Conservation (phyloP, 345 rosid species). For the Eucalyptus lansdowneana region DNA sequence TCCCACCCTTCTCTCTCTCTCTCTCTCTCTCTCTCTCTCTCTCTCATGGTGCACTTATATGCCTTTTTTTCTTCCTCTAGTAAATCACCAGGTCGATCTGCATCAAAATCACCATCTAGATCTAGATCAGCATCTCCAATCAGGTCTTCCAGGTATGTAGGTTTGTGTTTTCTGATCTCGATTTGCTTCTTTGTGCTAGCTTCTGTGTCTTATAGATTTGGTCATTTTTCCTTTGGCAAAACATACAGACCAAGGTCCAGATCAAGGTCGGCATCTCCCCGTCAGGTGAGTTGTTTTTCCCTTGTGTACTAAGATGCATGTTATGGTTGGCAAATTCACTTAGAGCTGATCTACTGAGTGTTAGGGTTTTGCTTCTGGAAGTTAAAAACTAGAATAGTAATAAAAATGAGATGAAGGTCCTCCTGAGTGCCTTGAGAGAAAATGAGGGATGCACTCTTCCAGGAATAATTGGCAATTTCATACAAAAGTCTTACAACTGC, state of each 20-base stretch:
- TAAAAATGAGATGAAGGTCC: background rate
- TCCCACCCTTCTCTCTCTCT: background rate
- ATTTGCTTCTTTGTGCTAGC: background rate
- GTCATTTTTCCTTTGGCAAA: background rate
- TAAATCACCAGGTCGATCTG: conserved; percentile 43
- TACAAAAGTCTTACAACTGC: background rate
- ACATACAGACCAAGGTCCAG: conserved; percentile 18
- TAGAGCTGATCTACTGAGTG: background rate
- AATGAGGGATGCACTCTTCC: background rate
- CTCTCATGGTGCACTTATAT: background rate
- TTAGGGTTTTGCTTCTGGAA: background rate
- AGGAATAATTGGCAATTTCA: background rate
- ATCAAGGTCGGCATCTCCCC: conserved; percentile 48
- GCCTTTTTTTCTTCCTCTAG: conserved; percentile 6
- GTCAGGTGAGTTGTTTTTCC: conserved; percentile 18
- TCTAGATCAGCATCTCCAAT: conserved; percentile 71
- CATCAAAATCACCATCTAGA: conserved; percentile 33
- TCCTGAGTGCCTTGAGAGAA: background rate
- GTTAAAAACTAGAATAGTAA: background rate
- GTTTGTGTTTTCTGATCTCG: background rate
- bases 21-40: background rate
- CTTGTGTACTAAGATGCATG: background rate
- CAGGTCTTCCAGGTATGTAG: conserved; percentile 36
- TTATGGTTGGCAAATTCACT: background rate
- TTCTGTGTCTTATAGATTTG: background rate